Evolutionary conservation across 208 protist species (phyloP), one percentile per base, ranked within the genome.

Genomic region (Wallacemonas sp.): DNA sequence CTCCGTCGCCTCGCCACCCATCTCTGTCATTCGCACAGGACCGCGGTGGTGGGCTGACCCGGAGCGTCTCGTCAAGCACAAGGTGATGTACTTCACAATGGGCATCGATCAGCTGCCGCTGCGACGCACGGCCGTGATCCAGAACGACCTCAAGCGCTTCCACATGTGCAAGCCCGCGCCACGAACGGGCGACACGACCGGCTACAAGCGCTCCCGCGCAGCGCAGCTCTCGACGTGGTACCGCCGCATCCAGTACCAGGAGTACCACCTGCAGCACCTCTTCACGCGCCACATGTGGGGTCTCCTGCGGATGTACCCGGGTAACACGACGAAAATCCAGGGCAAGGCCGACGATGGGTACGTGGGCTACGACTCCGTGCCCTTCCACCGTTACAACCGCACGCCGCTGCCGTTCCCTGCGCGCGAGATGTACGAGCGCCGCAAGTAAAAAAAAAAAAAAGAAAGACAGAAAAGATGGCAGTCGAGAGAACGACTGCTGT

Each of bases 211-310:
- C 19, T 80, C 83, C 0, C 81, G 90, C 26, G 69, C 74, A 23
- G 79, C 79, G 34, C 90, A 96, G 77, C 47, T 96, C 41, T 81
- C 70, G 24, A 93, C 88, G 48, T 96, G 90, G 90, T 91, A 96
- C 64, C 79, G 87, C 24, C 85, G 90, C 36, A 94, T 93, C 65
- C 87, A 94, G 73, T 96, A 96, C 72, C 90, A 96, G 78, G 90
- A 96, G 73, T 96, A 92, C 70, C 77, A 93, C 62, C 64, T 96
- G 58, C 90, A 96, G 76, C 90, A 96, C 68, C 75, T 96, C 56
- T 96, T 93, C 65, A 90, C 87, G 43, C 85, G 87, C 0, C 88
- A 93, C 78, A 85, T 84, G 61, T 96, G 87, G 86, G 83, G 84
- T 30, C 63, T 92, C 43, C 71, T 93, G 69, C 85, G 87, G 55